phyloP scores from a whole-genome alignment of 495 filamentous ascomycete species.

The Talaromyces stipitatus region DNA sequence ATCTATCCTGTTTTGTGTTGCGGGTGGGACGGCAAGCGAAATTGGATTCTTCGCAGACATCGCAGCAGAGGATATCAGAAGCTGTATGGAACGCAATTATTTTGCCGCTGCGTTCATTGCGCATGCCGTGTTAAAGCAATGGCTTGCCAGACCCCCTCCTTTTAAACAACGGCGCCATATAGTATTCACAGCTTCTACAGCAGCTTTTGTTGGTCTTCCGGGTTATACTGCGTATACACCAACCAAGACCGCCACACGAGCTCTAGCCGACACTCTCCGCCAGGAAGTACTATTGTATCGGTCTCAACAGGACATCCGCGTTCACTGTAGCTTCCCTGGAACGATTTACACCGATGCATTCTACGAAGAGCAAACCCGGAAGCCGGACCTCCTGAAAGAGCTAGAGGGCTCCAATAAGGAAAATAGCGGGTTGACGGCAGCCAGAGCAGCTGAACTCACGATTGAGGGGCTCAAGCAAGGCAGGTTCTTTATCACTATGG shows the following conservation, averaged over 20 bases:
- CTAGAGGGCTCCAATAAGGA: constrained; percentile 20
- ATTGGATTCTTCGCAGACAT: constrained; percentile 29
- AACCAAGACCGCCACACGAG: constrained; percentile 25
- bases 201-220: constrained; percentile 26
- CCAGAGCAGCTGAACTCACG: constrained; percentile 4
- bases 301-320: constrained; percentile 3
- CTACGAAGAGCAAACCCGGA: constrained; percentile 22
- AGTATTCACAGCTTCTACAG: constrained; percentile 26
- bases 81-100: constrained; percentile 29
- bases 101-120: constrained; percentile 20
- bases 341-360: constrained; percentile 23
- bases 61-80: constrained; percentile 14
- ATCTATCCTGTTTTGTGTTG: constrained; percentile 25
- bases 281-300: constrained; percentile 23
- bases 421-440: not conserved
- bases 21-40: constrained; percentile 24
- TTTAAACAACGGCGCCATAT: constrained; percentile 14
- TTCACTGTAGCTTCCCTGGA: constrained; percentile 26
- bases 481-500: constrained; percentile 10
- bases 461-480: constrained; percentile 9
- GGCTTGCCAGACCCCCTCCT: constrained; percentile 10
- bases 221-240: constrained; percentile 33
- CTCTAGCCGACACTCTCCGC: constrained; percentile 31
- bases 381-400: constrained; percentile 26
- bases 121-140: constrained; percentile 18